These are phyloP conservation scores for Pseudogymnoascus sp. DNA, from an alignment of 2,329 filamentous ascomycete genomes.

Conservation along the genomic window DNA sequence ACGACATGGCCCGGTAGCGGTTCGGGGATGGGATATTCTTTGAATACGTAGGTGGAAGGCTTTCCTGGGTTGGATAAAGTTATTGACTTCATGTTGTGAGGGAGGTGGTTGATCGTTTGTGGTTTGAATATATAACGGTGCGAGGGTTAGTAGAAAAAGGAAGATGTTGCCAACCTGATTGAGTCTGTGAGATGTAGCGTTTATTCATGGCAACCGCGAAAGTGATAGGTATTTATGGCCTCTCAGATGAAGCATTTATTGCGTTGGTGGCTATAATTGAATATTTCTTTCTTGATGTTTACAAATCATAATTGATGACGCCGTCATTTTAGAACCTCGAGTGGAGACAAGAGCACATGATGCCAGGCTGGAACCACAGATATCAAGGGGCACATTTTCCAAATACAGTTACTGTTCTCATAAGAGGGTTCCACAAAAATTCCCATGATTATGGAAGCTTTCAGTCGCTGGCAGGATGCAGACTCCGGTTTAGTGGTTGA, in stretches of 20 bases:
- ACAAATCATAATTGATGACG: not conserved
- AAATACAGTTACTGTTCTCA: not conserved
- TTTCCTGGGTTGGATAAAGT: slow-evolving; percentile 22
- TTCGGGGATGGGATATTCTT: slow-evolving; percentile 35
- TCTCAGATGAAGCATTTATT: not conserved
- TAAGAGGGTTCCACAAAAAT: not conserved
- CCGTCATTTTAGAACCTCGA: not conserved
- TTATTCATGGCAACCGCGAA: not conserved
- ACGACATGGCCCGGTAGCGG: slow-evolving; percentile 32
- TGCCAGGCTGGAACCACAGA: not conserved
- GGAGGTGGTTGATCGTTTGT: not conserved
- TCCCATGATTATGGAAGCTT: not conserved
- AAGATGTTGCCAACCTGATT: too few species aligned
- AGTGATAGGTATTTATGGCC: not conserved
- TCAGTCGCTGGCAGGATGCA: not conserved
- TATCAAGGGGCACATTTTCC: not conserved
- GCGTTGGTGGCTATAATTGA: not conserved
- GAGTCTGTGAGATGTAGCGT: not conserved
- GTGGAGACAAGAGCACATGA: not conserved
- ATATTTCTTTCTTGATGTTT: not conserved
- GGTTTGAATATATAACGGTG: not conserved
- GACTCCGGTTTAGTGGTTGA: not conserved
- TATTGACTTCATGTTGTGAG: slow-evolving; percentile 29
- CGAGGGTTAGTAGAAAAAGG: not conserved
- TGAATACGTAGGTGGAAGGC: slow-evolving; percentile 12